Evolutionary conservation across 306 rosid genomes (phyloP), one percentile per base, ranked within the genome.

Genomic region (Cercis canadensis): DNA sequence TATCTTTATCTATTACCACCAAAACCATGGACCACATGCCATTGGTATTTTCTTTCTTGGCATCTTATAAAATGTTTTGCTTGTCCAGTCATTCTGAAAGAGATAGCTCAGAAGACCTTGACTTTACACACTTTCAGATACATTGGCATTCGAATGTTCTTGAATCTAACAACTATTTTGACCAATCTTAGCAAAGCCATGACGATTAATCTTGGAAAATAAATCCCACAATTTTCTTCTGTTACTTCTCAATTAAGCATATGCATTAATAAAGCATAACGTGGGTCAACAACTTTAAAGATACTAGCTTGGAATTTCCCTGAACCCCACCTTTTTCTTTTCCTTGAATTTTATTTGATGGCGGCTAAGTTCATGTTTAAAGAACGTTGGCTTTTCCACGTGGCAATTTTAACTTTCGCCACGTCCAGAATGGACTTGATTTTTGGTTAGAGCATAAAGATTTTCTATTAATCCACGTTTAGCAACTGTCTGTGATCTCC

Each of bases 101-200:
- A 54, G 78, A 63, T 62, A 11, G 58, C 75, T 52, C 61, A 64
- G 51, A 12, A 67, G 78, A 81, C 79, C 77, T 76, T 85, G 87
- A 85, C 81, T 77, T 79, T 19, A 24, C 46, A 24, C 46, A 49
- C 31, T 59, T 44, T 65, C 33, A 53, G 53, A 34, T 74, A 62
- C 19, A 4, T 56, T 45, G 36, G 39, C 74, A 50, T 47, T 40
- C 43, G 4, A 51, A 68, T 17, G 33, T 60, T 61, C 39, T 24
- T 13, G 52, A 21, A 47, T 37, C 37, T 12, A 46, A 40, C 51
- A 31, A 29, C 58, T 13, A 37, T 29, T 69, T 39, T 36, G 13
- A 51, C 53, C 19, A 15, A 53, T 58, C 46, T 24, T 61, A 43
- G 62, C 69, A 70, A 50, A 62, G 45, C 47, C 33, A 3, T 75